Conservation (phyloP, 2,329 filamentous ascomycete genomes). For the Dendrostoma leiphaemia region DNA sequence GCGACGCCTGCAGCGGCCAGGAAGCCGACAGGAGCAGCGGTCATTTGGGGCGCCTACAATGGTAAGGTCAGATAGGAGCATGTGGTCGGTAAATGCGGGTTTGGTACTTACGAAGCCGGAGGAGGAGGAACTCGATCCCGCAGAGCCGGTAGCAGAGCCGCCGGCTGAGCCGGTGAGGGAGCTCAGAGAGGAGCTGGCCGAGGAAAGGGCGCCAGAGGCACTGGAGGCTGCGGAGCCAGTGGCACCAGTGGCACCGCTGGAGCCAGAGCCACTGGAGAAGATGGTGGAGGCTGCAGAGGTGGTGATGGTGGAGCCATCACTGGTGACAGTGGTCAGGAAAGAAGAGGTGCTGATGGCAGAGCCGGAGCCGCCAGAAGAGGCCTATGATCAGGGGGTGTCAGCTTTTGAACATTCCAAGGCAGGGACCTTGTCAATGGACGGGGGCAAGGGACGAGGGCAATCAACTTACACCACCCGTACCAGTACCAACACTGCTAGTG, state of each 20-base stretch:
- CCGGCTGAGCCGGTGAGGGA: constrained; percentile 19
- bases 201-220: constrained; percentile 18
- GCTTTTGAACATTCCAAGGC: background rate
- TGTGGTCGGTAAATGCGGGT: background rate
- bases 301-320: constrained; percentile 32
- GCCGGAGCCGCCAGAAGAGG: constrained; percentile 9
- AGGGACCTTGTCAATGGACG: background rate
- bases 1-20: constrained; percentile 49
- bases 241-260: constrained; percentile 20
- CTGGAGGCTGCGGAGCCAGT: constrained; percentile 4
- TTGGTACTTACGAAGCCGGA: constrained; percentile 26
- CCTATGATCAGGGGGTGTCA: background rate
- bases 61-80: constrained; percentile 9
- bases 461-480: constrained; percentile 9
- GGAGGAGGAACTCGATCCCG: constrained; percentile 23
- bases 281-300: constrained; percentile 37
- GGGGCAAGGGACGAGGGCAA: no score
- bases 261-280: constrained; percentile 23
- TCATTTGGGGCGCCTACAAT: constrained; percentile 37
- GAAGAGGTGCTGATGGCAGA: constrained; percentile 34
- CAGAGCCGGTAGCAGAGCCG: constrained; percentile 20
- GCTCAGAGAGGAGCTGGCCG: constrained; percentile 25
- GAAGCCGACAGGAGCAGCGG: constrained; percentile 44
- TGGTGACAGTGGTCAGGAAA: constrained; percentile 34
- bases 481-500: constrained; percentile 13